Evolutionary conservation across 2,329 filamentous ascomycete species (phyloP), one percentile per base, ranked within the genome.

Genomic region (Beauveria sp.): DNA sequence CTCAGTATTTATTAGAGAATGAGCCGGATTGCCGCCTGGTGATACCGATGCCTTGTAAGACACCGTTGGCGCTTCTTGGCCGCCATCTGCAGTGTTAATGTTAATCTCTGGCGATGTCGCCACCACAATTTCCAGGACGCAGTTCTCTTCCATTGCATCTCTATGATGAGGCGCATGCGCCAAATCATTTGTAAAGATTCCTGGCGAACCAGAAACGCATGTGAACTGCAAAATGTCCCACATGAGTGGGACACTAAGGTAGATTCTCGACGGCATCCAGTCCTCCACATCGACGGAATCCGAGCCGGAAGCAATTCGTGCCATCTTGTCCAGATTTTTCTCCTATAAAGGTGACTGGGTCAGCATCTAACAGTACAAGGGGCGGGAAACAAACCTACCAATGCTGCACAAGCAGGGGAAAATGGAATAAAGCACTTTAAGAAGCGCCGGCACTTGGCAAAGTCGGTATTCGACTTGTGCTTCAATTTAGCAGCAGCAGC

Each of bases 151-250:
- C 5, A 63, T 58, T 3, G 75, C 73, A 10, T 75, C 71, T 2
- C 69, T 66, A 0, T 64, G 51, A 1, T 71, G 73, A 0, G 78
- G 78, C 1, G 73, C 66, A 60, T 79, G 75, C 2, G 81, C 70
- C 2, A 82, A 68, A 3, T 77, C 75, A 3, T 73, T 70, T 0
- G 69, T 69, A 0, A 76, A 70, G 1, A 70, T 68, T 14, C 75
- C 73, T 6, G 72, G 72, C 1, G 72, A 68, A 20, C 76, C 72
- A 0, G 74, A 69, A 8, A 71, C 71, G 34, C 72, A 80, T 66
- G 77, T 79, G 66, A 81, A 77, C 60, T 80, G 78, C 4, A 82
- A 67, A 10, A 81, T 77, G 43, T 80, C 77, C 80, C 80, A 82
- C 80, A 82, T 81, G 5, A 82, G 66, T 1, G 78, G 77, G 1